Base-by-base conservation (phyloP, 179 eudicot genomes). In the Vitellaria paradoxa region DNA sequence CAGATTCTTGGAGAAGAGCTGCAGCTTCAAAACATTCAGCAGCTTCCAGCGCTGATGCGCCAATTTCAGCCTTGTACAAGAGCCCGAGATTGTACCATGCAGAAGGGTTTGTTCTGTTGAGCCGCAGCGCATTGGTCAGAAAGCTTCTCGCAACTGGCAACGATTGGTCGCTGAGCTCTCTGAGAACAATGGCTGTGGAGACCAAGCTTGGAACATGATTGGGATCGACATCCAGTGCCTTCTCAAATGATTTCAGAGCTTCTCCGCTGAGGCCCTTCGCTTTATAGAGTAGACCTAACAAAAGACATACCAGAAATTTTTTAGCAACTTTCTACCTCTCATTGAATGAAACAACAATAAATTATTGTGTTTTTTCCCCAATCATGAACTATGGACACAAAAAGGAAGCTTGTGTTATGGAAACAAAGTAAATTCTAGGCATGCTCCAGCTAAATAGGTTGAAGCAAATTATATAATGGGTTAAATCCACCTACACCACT, bases 71-170 rank as follows among this genome's bases (percentile, higher is more conserved):
- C 68, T 86, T 89, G 89, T 81, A 86, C 40, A 91, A 74, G 56
- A 93, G 82, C 72, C 97, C 97, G 18, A 91, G 91, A 86, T 90
- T 87, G 77, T 87, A 84, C 99, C 99, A 95, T 0, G 97, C 95
- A 13, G 77, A 76, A 72, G 87, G 90, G 68, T 90, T 91, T 70
- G 84, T 91, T 81, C 98, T 86, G 80, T 96, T 94, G 11, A 87
- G 85, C 75, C 85, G 82, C 65, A 95, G 88, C 0, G 97, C 97
- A 75, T 91, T 86, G 63, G 86, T 88, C 77, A 95, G 81, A 74
- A 89, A 90, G 89, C 97, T 90, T 83, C 87, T 91, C 14, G 74
- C 81, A 64, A 93, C 81, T 3, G 93, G 77, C 53, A 75, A 62
- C 18, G 85, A 81, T 77, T 80, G 88, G 74, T 85, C 77, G 17